Conservation (phyloP, 2,329 filamentous ascomycete species). For the Xylariaceae sp. region DNA sequence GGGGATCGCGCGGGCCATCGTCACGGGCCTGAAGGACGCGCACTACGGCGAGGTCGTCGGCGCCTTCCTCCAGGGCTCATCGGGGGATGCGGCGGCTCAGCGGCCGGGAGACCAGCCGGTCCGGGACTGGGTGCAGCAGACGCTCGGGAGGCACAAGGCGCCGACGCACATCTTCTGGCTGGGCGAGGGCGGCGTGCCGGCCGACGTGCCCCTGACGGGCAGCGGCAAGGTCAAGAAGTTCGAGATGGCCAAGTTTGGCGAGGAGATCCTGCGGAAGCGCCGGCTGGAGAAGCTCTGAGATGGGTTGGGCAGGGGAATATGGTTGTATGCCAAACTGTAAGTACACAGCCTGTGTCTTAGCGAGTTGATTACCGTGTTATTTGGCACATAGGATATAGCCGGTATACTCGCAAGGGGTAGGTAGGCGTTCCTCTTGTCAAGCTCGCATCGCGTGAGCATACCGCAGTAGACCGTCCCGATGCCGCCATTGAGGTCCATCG, state of each 20-base stretch:
- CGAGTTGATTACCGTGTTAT: too few relatives aligned
- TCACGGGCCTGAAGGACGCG: conserved; percentile 61
- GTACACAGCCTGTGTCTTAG: neutral
- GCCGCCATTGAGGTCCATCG: too few relatives aligned
- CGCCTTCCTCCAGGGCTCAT: conserved; percentile 47
- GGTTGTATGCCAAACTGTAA: neutral
- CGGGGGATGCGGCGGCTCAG: conserved; percentile 20
- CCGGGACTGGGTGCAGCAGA: conserved; percentile 54
- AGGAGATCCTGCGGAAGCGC: conserved; percentile 44
- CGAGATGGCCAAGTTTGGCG: conserved; percentile 50
- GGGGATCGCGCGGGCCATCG: conserved; percentile 54
- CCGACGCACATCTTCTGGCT: conserved; percentile 72
- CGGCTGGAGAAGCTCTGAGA: conserved; percentile 37
- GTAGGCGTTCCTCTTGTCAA: too few relatives aligned
- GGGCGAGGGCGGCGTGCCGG: conserved; percentile 51
- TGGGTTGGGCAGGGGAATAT: neutral
- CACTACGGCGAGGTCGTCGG: conserved; percentile 68
- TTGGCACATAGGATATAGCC: too few relatives aligned
- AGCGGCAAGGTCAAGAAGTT: conserved; percentile 66
- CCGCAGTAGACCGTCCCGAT: too few relatives aligned
- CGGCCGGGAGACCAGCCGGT: conserved; percentile 46
- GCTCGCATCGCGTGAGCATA: too few relatives aligned
- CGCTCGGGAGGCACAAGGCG: conserved; percentile 59
- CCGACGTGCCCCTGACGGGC: conserved; percentile 56
- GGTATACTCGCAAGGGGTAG: too few relatives aligned